Evolutionary conservation across 2,329 filamentous ascomycete species (phyloP), one percentile per base, ranked within the genome.

Genomic region (Botrytis aclada): DNA sequence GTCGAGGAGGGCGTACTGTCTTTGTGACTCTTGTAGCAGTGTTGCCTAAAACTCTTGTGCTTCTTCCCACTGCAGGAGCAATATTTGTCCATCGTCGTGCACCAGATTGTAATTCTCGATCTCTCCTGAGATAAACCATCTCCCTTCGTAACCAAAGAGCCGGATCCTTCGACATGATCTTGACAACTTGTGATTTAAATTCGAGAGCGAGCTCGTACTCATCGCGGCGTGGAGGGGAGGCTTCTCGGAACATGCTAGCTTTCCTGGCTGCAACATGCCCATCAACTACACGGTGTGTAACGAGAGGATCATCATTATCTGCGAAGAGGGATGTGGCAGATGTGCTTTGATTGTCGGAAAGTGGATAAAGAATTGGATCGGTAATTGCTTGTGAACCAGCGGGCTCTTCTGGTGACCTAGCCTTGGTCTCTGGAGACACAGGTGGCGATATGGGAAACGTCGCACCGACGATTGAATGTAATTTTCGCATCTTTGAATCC

Each of bases 331-430:
- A 86, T 18, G 84, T 79, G 9, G 84, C 82, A 62, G 84, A 84
- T 18, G 81, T 65, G 56, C 56, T 70, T 71, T 71, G 72, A 16
- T 79, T 73, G 20, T 88, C 86, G 62, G 71, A 69, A 54, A 84
- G 83, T 16, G 88, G 88, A 76, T 88, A 90, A 45, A 90, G 82
- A 47, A 90, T 88, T 2, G 88, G 88, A 74, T 90, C 88, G 75
- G 84, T 75, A 39, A 75, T 72, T 64, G 66, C 83, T 71, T 85
- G 80, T 4, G 81, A 79, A 58, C 39, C 51, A 62, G 83, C 80
- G 20, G 74, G 69, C 14, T 78, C 75, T 37, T 78, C 75, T n/a
- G 76, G 72, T 8, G 63, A 70, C 61, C 74, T 61, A 34, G 45
- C 75, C 72, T 77, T 78, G 73, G 82, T 84, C 72, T 84, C 84